These are phyloP conservation scores for Davidsoniella australis DNA, from an alignment of 2,329 filamentous ascomycete genomes.

Conservation along the genomic window DNA sequence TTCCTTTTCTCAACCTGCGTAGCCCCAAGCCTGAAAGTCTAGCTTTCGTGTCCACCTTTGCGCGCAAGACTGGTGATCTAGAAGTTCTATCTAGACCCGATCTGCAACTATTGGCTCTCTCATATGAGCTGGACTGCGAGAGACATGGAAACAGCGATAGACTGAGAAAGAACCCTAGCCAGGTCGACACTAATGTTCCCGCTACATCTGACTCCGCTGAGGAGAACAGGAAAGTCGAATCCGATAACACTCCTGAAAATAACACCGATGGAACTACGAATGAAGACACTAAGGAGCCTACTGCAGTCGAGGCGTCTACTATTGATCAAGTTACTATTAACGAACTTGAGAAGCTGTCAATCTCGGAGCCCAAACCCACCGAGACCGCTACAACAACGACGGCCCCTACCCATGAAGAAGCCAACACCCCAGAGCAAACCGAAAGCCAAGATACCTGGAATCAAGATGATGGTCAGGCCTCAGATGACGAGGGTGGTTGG, in stretches of 20 bases:
- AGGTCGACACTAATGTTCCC: constrained; percentile 8
- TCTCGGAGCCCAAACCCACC: not conserved
- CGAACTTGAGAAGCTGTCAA: constrained; percentile 3
- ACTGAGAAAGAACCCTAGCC: constrained; percentile 10
- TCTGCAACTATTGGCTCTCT: constrained; percentile 73
- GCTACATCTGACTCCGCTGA: constrained; percentile 9
- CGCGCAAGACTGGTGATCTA: constrained; percentile 75
- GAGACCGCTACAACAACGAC: not conserved
- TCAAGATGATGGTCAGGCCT: constrained; percentile 15
- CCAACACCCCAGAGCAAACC: not conserved
- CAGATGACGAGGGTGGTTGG: constrained; percentile 46
- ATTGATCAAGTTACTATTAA: not conserved
- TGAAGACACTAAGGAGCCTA: not conserved
- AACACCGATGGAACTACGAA: not conserved
- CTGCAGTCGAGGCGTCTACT: not conserved
- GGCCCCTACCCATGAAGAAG: not conserved
- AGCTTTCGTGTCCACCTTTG: constrained; percentile 67
- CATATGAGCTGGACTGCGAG: constrained; percentile 90
- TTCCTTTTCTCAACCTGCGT: constrained; percentile 72
- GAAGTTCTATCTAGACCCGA: constrained; percentile 78
- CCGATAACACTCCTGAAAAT: not conserved
- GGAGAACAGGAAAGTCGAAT: constrained; percentile 16
- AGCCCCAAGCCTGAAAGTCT: constrained; percentile 61
- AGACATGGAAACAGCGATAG: constrained; percentile 40
- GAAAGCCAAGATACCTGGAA: constrained; percentile 13